Conservation (phyloP, 257 asterid species). For the Solanum virginianum region DNA sequence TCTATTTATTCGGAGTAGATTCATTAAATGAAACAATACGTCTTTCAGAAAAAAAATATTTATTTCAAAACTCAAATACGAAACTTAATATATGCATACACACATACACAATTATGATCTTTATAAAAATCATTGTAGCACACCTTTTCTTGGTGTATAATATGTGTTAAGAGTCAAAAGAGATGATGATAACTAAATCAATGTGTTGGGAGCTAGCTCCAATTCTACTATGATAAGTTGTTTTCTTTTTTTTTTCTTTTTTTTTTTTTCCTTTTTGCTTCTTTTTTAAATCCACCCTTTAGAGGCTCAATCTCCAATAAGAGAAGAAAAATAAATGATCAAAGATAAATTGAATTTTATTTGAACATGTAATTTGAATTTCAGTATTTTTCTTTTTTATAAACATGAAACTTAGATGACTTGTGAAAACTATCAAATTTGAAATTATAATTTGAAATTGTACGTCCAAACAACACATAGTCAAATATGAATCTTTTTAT, state of each 20-base stretch:
- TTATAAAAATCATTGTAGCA: neutral
- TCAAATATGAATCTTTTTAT: neutral
- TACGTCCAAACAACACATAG: neutral
- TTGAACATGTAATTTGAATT: neutral
- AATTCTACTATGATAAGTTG: neutral
- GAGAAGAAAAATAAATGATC: neutral
- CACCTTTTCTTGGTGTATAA: neutral
- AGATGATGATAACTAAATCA: neutral
- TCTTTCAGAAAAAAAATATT: neutral
- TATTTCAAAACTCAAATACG: accelerated
- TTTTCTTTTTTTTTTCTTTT: neutral
- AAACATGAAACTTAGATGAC: neutral
- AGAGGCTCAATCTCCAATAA: neutral
- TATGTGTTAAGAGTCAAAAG: neutral
- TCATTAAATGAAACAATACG: neutral
- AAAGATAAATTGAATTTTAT: neutral
- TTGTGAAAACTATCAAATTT: neutral
- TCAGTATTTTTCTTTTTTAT: neutral
- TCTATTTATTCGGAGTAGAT: neutral
- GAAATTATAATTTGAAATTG: neutral
- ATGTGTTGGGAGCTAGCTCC: neutral
- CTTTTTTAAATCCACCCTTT: neutral
- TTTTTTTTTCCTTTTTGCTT: neutral
- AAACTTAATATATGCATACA: neutral
- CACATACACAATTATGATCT: neutral